Base-by-base conservation (phyloP, 169 alveolate genomes). In the Besnoitia besnoiti region DNA sequence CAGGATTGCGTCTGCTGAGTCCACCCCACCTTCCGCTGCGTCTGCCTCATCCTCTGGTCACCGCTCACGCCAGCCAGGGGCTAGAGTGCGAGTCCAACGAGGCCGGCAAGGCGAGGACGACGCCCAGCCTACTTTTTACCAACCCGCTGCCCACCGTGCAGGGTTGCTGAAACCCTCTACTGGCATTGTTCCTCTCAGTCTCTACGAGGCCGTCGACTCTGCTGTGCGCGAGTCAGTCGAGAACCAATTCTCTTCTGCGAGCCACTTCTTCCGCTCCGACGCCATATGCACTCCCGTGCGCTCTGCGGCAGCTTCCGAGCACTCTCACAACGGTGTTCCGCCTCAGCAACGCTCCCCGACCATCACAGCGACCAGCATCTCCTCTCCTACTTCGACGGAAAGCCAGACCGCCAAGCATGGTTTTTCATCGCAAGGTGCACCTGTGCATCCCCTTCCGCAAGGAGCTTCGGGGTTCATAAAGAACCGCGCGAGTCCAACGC, bases 171-270 rank as follows among this genome's bases (percentile, higher is more conserved):
- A 77, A 37, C 87, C 87, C 40, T 7, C 50, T 5, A 77, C 59
- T 8, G 87, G 87, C 14, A 77, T 77, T 46, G 61, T 77, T 35
- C 87, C 87, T 37, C 62, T 77, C 39, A 77, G 59, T 10, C 59
- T 77, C 24, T 77, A 77, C 87, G 87, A 77, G 37, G 87, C 87
- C 10, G 87, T 35, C 3, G 61, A 77, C 12, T 27, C 50, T 10
- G 87, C 87, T 39, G 59, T 77, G 24, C 87, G 87, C 0, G 87
- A 77, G 87, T 39, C 87, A 3, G 3, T 77, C 59, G 42, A 4
- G 61, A 59, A 77, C 37, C 24, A 67, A n/a, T n/a, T 37, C 12
- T n/a, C 80, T 19, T 67, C 46, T 8, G 47, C n/a, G 0, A 55
- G 73, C 73, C 73, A 27, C 35, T 33, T 55, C 73, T 55, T 55